Conservation (phyloP, 129 eudicot genomes). For the Dittrichia graveolens region DNA sequence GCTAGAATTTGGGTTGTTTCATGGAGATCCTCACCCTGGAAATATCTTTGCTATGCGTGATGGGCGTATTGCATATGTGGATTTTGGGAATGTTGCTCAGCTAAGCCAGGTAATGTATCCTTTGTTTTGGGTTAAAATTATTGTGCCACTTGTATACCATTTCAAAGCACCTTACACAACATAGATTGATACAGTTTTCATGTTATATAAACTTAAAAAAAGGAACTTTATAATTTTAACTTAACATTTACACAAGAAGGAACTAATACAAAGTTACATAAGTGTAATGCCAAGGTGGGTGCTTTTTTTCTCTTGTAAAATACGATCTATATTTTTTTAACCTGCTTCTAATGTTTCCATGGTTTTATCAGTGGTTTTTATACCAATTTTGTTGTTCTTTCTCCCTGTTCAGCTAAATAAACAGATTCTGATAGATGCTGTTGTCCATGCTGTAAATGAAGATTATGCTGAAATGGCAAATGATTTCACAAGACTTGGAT, state of each 20-base stretch:
- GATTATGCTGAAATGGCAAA: slow-evolving; percentile 97
- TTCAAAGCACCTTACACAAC: too few species aligned
- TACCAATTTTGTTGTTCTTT: slow-evolving; percentile 6
- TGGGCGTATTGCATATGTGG: slow-evolving; percentile 98
- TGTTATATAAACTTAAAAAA: background rate
- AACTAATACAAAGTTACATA: background rate
- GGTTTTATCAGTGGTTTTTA: background rate
- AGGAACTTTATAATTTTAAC: background rate
- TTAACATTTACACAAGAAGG: background rate
- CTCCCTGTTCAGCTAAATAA: slow-evolving; percentile 75
- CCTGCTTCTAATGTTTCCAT: background rate
- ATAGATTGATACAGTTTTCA: background rate
- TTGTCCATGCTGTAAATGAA: slow-evolving; percentile 99
- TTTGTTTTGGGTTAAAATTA: background rate
- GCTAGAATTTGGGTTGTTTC: slow-evolving; percentile 93
- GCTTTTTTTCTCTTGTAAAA: background rate
- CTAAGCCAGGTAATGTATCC: slow-evolving; percentile 78
- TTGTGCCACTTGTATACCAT: too few species aligned
- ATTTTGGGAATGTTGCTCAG: slow-evolving; percentile 97
- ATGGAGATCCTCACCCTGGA: slow-evolving; percentile 99
- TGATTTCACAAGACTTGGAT: slow-evolving; percentile 98
- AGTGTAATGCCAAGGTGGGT: background rate
- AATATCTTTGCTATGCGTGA: slow-evolving; percentile 99
- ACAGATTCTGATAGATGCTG: slow-evolving; percentile 95
- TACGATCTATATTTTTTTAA: background rate